Conservation (phyloP, 345 rosid species). For the Trapa incisa region DNA sequence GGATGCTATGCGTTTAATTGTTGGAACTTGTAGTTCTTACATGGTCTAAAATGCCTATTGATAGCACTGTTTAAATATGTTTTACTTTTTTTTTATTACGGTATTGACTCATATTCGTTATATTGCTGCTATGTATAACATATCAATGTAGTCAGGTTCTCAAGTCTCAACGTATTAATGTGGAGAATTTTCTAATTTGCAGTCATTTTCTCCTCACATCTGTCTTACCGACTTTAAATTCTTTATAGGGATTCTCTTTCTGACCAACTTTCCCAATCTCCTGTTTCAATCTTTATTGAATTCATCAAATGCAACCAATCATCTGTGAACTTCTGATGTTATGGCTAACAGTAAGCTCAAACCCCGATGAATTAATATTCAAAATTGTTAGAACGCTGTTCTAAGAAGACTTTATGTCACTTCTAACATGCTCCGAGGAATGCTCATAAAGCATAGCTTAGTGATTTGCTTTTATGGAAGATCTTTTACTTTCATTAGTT, state of each 20-base stretch:
- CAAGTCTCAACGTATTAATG: neutral
- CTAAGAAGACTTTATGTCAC: too few relatives aligned
- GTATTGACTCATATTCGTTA: neutral
- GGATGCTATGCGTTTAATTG: constrained; percentile 1
- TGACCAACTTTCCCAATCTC: neutral
- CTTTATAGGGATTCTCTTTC: neutral
- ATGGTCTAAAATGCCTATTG: neutral
- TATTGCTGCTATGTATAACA: neutral
- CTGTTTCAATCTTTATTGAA: too few relatives aligned
- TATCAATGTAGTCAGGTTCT: neutral
- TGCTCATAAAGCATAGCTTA: too few relatives aligned
- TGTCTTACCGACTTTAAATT: neutral
- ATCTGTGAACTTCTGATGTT: neutral
- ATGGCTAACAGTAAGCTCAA: neutral
- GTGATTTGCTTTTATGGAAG: too few relatives aligned
- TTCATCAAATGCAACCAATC: neutral
- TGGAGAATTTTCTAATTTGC: neutral
- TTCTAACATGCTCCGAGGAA: too few relatives aligned
- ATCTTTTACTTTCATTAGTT: too few relatives aligned
- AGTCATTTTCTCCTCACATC: neutral
- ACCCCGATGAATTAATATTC: too few relatives aligned
- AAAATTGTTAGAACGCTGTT: too few relatives aligned
- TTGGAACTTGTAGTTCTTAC: neutral
- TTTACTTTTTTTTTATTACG: neutral
- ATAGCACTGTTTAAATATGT: neutral